Conservation (phyloP, 1,284 basidiomycete genomes). For the Sanghuangporus baumii region DNA sequence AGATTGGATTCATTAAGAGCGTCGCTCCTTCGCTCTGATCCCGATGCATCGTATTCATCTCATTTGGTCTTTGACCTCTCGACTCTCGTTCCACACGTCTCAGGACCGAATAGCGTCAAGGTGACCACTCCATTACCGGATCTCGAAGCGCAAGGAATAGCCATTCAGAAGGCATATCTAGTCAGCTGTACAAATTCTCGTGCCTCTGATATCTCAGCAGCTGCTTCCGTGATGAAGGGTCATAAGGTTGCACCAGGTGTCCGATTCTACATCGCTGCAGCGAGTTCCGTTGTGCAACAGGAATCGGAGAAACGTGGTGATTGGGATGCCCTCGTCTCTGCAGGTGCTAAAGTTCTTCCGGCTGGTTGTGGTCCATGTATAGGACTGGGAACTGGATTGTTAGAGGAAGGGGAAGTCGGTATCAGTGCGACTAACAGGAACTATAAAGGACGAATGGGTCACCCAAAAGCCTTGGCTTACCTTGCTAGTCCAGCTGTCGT, state of each 20-base stretch:
- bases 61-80: slow-evolving; percentile 91
- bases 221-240: slow-evolving; percentile 84
- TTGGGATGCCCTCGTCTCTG: slow-evolving; percentile 82
- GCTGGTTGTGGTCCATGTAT: slow-evolving; percentile 98
- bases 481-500: slow-evolving; percentile 96
- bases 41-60: slow-evolving; percentile 79
- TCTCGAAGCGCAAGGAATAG: slow-evolving; percentile 69
- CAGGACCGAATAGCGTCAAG: slow-evolving; percentile 98
- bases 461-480: slow-evolving; percentile 92
- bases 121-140: slow-evolving; percentile 85
- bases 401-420: slow-evolving; percentile 92
- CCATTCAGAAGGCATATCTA: slow-evolving; percentile 97
- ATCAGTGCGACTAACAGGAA: slow-evolving; percentile 99
- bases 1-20: slow-evolving; percentile 66
- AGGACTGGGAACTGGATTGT: slow-evolving; percentile 86
- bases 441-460: slow-evolving; percentile 98
- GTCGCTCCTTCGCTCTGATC: slow-evolving; percentile 63
- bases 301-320: slow-evolving; percentile 85
- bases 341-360: slow-evolving; percentile 90
- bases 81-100: slow-evolving; percentile 92
- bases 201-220: slow-evolving; percentile 89
- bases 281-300: slow-evolving; percentile 86
- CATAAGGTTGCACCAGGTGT: slow-evolving; percentile 86
- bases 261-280: slow-evolving; percentile 97
- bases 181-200: slow-evolving; percentile 98